These are phyloP conservation scores for Venturia effusa DNA, from an alignment of 2,329 filamentous ascomycete genomes.

Conservation along the genomic window DNA sequence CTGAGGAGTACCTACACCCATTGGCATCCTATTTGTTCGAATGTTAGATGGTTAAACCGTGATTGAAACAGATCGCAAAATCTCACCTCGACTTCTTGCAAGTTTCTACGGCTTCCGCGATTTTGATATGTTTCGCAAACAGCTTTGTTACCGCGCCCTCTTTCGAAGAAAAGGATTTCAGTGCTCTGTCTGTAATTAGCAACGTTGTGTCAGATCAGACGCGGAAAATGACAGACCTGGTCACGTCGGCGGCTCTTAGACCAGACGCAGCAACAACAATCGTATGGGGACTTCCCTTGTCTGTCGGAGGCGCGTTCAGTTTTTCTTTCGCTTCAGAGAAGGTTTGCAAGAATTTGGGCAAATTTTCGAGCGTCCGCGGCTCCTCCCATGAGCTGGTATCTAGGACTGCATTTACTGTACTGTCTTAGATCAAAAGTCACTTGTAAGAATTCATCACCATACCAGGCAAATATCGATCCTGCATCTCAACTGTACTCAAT, in stretches of 20 bases:
- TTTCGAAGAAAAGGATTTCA: slow-evolving; percentile 71
- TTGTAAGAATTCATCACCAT: slow-evolving; percentile 18
- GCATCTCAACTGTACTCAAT: slow-evolving; percentile 71
- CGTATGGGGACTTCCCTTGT: slow-evolving; percentile 59
- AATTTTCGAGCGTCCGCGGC: slow-evolving; percentile 55
- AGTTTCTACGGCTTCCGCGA: slow-evolving; percentile 72
- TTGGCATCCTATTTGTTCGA: slow-evolving; percentile 52
- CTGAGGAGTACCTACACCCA: slow-evolving; percentile 83
- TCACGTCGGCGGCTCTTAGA: slow-evolving; percentile 74
- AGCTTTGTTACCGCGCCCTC: slow-evolving; percentile 74
- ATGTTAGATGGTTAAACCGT: not conserved
- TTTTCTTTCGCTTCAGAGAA: slow-evolving; percentile 47
- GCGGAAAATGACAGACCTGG: slow-evolving; percentile 41
- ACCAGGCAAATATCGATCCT: slow-evolving; percentile 74
- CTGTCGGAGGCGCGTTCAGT: slow-evolving; percentile 54
- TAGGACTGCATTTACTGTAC: slow-evolving; percentile 57
- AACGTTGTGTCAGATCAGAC: not conserved
- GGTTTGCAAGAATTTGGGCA: slow-evolving; percentile 67
- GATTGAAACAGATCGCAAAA: not conserved
- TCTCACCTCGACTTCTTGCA: slow-evolving; percentile 50
- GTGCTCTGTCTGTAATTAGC: slow-evolving; percentile 38
- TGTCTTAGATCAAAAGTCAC: not conserved
- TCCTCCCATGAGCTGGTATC: slow-evolving; percentile 70
- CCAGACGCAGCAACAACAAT: slow-evolving; percentile 80
- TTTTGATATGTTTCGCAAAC: slow-evolving; percentile 97